phyloP scores from a whole-genome alignment of 1,284 basidiomycete genomes.

The Coniferiporia sulphurascens region DNA sequence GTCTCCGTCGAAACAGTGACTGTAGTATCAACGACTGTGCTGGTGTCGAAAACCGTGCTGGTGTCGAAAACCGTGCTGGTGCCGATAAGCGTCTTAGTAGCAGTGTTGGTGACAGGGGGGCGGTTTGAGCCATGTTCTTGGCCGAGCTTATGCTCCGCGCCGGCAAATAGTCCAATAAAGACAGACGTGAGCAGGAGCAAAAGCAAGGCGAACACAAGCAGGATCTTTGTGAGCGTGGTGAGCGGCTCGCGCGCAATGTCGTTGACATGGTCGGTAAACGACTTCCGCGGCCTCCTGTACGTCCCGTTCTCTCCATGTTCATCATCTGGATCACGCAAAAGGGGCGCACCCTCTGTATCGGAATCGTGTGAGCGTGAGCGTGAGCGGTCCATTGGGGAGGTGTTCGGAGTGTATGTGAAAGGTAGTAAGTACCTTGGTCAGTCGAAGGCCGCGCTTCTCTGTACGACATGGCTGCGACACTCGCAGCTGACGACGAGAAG shows the following conservation, averaged over 20 bases:
- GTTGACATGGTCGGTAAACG: slow-evolving; percentile 48
- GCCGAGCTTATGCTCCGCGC: slow-evolving; percentile 73
- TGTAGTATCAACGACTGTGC: slow-evolving; percentile 24
- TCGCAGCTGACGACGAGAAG: background rate
- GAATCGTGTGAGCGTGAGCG: background rate
- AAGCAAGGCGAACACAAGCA: slow-evolving; percentile 70
- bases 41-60: slow-evolving; percentile 19
- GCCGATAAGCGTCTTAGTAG: slow-evolving; percentile 26
- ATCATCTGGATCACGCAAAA: slow-evolving; percentile 41
- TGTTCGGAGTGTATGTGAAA: background rate
- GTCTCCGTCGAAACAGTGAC: slow-evolving; percentile 31
- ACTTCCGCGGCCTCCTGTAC: slow-evolving; percentile 25
- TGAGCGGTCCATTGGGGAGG: background rate
- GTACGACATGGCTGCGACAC: slow-evolving; percentile 7
- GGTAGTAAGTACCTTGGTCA: slow-evolving; percentile 24
- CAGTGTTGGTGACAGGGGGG: slow-evolving; percentile 22
- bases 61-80: slow-evolving; percentile 29
- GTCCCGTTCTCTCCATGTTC: slow-evolving; percentile 23
- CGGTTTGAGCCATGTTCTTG: slow-evolving; percentile 35
- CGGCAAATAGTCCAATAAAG: slow-evolving; percentile 91
- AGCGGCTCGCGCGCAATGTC: slow-evolving; percentile 67
- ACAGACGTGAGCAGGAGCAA: slow-evolving; percentile 80
- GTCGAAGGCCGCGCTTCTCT: slow-evolving; percentile 26
- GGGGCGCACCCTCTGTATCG: slow-evolving; percentile 47
- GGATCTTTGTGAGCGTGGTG: slow-evolving; percentile 80